Base-by-base conservation (phyloP, 139 green algal genomes). In the Coccomyxa sp. region DNA sequence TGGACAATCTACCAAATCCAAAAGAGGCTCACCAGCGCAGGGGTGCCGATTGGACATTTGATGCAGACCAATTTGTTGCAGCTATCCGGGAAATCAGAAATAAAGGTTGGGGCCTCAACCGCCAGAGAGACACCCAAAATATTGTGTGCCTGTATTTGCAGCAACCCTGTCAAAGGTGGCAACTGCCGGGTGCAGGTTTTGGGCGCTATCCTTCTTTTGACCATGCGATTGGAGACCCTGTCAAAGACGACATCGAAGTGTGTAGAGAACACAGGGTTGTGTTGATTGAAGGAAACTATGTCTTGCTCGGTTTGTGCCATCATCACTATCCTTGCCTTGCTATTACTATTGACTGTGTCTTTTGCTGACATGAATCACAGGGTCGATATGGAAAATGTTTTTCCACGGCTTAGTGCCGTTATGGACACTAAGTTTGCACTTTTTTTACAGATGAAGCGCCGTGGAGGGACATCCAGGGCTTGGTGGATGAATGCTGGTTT, bases 211-310 rank as follows among this genome's bases (percentile, higher is more conserved):
- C 95, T 0, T 92, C 83, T 0, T 99, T 99, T 84, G 93, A 98
- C 86, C 96, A 99, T 80, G 94, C 84, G 0, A 82, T 91, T 30
- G 90, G 91, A 13, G 94, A 97, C 85, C 94, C 94, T 0, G 85
- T 93, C 13, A 82, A 91, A 18, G 85, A 88, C 28, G 88, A 86
- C 76, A 92, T 97, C 21, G 15, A 38, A 57, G 85, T 97, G 59
- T 28, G 31, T 13, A 58, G 58, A 12, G 45, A 85, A 30, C 82
- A 91, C 67, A 77, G 78, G 15, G 82, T 98, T 1, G 85, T 97
- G 10, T 17, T 97, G 15, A 81, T 93, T 10, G 95, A 98, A 83
- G 96, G 96, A 38, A 98, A 98, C 86, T 99, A 99, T 80, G 57
- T 98, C 66, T 88, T 98, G 59, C 88, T 99, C 31, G 86, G 89